Evolutionary conservation across 345 rosid genomes (phyloP).

Genomic region (Viola odorata): DNA sequence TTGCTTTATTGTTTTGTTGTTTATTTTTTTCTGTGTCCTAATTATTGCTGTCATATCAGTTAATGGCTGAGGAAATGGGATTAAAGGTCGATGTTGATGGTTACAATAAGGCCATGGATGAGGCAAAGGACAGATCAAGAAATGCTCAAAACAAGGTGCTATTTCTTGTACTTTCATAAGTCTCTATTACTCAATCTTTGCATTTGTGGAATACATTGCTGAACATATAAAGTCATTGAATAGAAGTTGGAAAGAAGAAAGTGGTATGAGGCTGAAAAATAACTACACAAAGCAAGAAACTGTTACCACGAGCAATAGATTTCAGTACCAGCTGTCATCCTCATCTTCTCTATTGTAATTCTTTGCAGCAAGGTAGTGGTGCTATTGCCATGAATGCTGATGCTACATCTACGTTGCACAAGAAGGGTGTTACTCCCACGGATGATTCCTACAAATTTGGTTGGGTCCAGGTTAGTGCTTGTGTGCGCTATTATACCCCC

Average conservation of each 20-base stretch:
- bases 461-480: constrained; percentile 58
- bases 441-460: constrained; percentile 73
- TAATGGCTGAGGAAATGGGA: constrained; percentile 96
- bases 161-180: not conserved
- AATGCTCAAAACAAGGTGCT: constrained; percentile 80
- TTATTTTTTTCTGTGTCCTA: constrained; percentile 8
- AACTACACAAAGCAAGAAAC: not conserved
- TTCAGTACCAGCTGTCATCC: not conserved
- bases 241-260: not conserved
- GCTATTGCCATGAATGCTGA: constrained; percentile 87
- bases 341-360: constrained; percentile 8
- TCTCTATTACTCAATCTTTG: no score
- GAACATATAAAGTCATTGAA: no score
- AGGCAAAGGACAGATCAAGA: constrained; percentile 91
- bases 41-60: constrained; percentile 30
- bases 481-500: no score
- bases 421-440: constrained; percentile 58
- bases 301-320: not conserved
- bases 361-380: constrained; percentile 80
- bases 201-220: no score
- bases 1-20: constrained; percentile 7
- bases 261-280: not conserved
- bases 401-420: constrained; percentile 77
- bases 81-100: constrained; percentile 76
- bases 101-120: constrained; percentile 76